Evolutionary conservation across 768 basidiomycete species (phyloP), one percentile per base, ranked within the genome.

Genomic region (Amanita molliuscula): DNA sequence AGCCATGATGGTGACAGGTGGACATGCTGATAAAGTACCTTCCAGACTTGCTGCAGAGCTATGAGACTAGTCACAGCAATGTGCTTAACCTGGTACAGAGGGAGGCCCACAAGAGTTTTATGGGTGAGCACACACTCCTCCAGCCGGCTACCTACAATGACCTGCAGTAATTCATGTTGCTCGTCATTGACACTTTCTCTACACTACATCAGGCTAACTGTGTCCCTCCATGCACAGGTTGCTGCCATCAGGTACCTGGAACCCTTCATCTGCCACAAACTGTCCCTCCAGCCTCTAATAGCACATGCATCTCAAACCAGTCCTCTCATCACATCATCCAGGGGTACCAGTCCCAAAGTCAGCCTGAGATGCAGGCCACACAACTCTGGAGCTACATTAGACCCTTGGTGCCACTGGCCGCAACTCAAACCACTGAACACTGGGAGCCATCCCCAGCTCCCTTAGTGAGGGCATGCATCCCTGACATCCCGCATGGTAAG

Each of bases 21-120:
- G 67, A 70, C 50, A 67, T 63, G 2, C 38, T 70, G 18, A 65
- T 67, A 48, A 59, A 59, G 31, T 70, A 68, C 50, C 61, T 70
- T 2, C 23, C 68, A 11, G 62, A 70, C 43, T 61, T 60, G 6
- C 54, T 69, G 4, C 58, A 63, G 23, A 61, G 57, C 11, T 62
- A 58, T 42, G 66, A 69, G 50, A 54, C 54, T 13, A 56, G 55
- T 1, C 62, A 68, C 50, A 47, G 60, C 2, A 56, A 67, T 38
- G 61, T 61, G 0, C 52, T 70, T 5, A 47, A 55, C 50, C 67
- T 67, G 2, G 33, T 56, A 15, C 55, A 46, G 2, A 40, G 37
- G 0, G 58, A 62, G 13, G 48, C 55, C 1, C 51, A 55, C 9
- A 54, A 57, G 31, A 54, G 50, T 23, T 66, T 67, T 51, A 58